Conservation (phyloP, 129 eudicot species). For the Lactuca sativa region DNA sequence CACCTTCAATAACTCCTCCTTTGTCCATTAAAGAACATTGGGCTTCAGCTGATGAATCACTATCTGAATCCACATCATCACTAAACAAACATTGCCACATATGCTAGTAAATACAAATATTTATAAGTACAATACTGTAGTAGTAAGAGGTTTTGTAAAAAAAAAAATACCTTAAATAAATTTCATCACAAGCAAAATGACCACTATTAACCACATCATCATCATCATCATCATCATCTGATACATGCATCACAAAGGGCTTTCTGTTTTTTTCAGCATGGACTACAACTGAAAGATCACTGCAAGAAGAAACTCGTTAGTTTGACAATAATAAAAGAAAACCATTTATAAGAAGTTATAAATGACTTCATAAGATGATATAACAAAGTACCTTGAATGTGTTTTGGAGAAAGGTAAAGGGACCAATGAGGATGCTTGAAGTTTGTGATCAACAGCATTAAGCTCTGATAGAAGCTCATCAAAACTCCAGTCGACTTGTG, state of each 20-base stretch:
- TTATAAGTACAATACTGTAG: too few relatives aligned
- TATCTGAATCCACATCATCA: slow-evolving; percentile 65
- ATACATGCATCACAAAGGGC: slow-evolving; percentile 67
- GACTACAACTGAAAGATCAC: slow-evolving; percentile 39
- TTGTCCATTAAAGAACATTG: slow-evolving; percentile 61
- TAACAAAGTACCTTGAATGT: slow-evolving; percentile 35
- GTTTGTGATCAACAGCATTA: slow-evolving; percentile 58
- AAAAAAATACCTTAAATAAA: slow-evolving; percentile 49
- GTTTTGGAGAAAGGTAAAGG: slow-evolving; percentile 46
- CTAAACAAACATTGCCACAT: slow-evolving; percentile 17
- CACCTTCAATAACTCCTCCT: slow-evolving; percentile 77
- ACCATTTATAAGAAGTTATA: not conserved
- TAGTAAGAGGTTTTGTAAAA: too few relatives aligned
- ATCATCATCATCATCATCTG: slow-evolving; percentile 51
- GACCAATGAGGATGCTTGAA: slow-evolving; percentile 38
- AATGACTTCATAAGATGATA: not conserved
- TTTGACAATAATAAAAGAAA: not conserved
- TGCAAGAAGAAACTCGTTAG: slow-evolving; percentile 22
- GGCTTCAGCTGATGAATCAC: slow-evolving; percentile 34
- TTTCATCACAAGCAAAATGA: slow-evolving; percentile 62
- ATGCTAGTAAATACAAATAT: not conserved
- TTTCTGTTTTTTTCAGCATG: slow-evolving; percentile 31
- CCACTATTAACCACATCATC: slow-evolving; percentile 36
- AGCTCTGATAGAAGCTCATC: slow-evolving; percentile 69
- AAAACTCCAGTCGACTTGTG: slow-evolving; percentile 83